Percentiles rank a stretch among this genome's conserved stretches.
Evolutionary conservation across 2,329 filamentous ascomycete species (phyloP).

Genomic region (Fusarium haematococcum): DNA sequence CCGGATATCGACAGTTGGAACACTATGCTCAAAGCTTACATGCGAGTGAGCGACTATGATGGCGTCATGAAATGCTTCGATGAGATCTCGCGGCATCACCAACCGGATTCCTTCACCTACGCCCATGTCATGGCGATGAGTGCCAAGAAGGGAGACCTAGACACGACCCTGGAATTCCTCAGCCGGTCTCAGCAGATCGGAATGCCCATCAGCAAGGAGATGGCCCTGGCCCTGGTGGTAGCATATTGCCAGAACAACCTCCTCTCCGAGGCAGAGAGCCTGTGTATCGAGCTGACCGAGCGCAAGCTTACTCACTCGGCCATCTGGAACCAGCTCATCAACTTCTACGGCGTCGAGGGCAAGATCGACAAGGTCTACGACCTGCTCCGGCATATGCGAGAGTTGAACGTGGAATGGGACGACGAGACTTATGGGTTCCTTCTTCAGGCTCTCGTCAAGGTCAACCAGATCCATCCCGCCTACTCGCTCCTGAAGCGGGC

Average conservation of each 20-base stretch:
- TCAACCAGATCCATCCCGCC: constrained; percentile 63
- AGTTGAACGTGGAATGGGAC: constrained; percentile 60
- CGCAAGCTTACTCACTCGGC: constrained; percentile 65
- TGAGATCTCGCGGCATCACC: constrained; percentile 61
- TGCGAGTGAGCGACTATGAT: constrained; percentile 73
- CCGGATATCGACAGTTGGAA: constrained; percentile 79
- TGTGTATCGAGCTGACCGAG: constrained; percentile 62
- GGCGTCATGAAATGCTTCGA: constrained; percentile 74
- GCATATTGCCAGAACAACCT: constrained; percentile 67
- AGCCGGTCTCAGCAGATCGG: constrained; percentile 67
- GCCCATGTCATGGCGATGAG: constrained; percentile 80
- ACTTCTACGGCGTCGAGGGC: constrained; percentile 74
- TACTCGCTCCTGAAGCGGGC: constrained; percentile 60
- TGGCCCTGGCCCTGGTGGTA: constrained; percentile 74
- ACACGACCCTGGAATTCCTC: constrained; percentile 74
- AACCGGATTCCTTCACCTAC: constrained; percentile 74
- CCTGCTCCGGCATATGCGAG: constrained; percentile 62
- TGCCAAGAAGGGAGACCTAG: constrained; percentile 78
- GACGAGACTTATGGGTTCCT: constrained; percentile 63
- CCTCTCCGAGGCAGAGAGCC: constrained; percentile 51
- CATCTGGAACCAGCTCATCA: constrained; percentile 84
- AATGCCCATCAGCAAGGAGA: constrained; percentile 64
- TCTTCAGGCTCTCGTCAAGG: constrained; percentile 61
- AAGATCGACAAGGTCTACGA: constrained; percentile 62
- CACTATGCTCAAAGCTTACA: constrained; percentile 78